Conservation (phyloP, 305 asterid species). For the Galium porrigens region DNA sequence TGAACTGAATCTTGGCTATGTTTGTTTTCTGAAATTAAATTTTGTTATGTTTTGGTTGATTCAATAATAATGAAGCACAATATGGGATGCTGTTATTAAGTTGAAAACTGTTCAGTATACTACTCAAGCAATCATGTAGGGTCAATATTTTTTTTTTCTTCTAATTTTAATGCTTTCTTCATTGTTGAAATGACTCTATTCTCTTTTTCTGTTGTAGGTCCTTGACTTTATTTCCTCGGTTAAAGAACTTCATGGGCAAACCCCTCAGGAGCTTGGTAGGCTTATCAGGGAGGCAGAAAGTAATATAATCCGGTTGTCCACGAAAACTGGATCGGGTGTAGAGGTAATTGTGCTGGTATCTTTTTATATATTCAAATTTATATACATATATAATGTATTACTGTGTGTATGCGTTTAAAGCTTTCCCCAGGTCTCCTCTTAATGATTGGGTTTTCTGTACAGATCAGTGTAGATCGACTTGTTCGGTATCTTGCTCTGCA, state of each 20-base stretch:
- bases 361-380: slow-evolving; percentile 9
- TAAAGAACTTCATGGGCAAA: slow-evolving; percentile 68
- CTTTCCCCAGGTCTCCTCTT: neutral
- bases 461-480: slow-evolving; percentile 73
- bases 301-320: slow-evolving; percentile 36
- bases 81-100: neutral
- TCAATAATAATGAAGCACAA: neutral
- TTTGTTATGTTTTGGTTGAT: neutral
- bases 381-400: neutral
- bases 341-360: slow-evolving; percentile 36
- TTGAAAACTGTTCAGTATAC: neutral
- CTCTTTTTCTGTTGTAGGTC: slow-evolving; percentile 32
- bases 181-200: slow-evolving; percentile 6
- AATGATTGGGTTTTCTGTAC: slow-evolving; percentile 24
- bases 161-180: neutral
- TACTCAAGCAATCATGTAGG: neutral
- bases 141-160: neutral
- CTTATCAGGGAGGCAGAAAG: slow-evolving; percentile 65
- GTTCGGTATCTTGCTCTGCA: slow-evolving; percentile 77
- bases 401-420: neutral
- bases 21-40: neutral
- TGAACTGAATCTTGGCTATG: neutral
- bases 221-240: slow-evolving; percentile 75
- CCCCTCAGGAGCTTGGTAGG: slow-evolving; percentile 65
- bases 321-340: slow-evolving; percentile 49